Percentiles rank a stretch among this genome's conserved stretches.
Evolutionary conservation across 371 early-diverging fungal species (phyloP).

Genomic region (Chytridium lagenaria): DNA sequence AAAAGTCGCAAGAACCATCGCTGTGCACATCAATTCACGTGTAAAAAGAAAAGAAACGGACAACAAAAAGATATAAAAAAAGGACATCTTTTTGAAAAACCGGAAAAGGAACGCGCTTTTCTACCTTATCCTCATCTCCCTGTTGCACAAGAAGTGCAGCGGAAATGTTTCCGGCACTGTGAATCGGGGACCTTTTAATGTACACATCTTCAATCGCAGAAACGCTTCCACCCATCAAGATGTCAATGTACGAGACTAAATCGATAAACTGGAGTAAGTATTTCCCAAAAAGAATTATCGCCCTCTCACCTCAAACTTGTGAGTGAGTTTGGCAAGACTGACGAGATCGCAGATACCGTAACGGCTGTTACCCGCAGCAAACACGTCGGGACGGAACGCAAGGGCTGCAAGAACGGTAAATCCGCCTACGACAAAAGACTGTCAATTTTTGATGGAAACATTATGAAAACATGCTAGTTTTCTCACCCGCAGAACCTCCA

Average conservation of each 20-base stretch:
- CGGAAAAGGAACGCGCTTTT: background rate
- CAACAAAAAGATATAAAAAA: background rate
- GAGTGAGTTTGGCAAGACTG: conserved; percentile 70
- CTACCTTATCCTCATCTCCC: conserved; percentile 73
- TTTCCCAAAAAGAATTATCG: background rate
- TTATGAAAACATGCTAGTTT: background rate
- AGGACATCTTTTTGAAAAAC: background rate
- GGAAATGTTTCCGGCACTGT: conserved; percentile 54
- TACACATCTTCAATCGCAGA: conserved; percentile 59
- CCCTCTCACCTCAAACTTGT: conserved; percentile 69
- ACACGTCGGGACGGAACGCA: conserved; percentile 72
- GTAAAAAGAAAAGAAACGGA: no score
- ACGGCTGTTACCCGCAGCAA: conserved; percentile 70
- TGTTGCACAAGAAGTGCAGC: conserved; percentile 79
- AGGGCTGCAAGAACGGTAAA: conserved; percentile 71
- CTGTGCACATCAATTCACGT: no score
- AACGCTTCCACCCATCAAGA: conserved; percentile 71
- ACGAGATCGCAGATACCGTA: conserved; percentile 77
- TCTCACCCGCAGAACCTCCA: conserved; percentile 69
- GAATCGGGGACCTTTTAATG: conserved; percentile 28
- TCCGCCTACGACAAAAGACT: conserved; percentile 43
- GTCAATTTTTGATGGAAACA: conserved; percentile 12
- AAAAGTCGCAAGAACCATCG: no score
- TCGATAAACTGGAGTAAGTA: background rate
- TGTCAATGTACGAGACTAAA: conserved; percentile 50